Base-by-base conservation (phyloP, 139 green algal species). In the Picochlorum costavermella region DNA sequence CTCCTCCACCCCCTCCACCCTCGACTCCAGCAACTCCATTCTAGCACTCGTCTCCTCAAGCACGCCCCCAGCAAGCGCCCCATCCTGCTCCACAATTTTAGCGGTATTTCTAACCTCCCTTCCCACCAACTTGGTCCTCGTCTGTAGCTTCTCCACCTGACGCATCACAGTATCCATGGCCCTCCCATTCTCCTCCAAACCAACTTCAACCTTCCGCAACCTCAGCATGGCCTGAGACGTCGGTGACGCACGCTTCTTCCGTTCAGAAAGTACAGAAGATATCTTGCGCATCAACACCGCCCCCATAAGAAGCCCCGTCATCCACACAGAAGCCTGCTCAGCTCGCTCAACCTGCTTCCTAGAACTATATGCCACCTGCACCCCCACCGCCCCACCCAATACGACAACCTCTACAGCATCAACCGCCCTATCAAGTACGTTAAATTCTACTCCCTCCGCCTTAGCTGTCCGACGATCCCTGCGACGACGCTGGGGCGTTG, bases 91-190 rank as follows among this genome's bases (percentile, higher is more conserved):
- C 20, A 67, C 74, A 56, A 77, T 58, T 28, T 72, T 48, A 13
- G 81, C 10, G 1, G 45, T 45, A 28, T 64, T 45, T 56, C 61
- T 57, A 4, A 77, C 12, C 48, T 82, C 75, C n/a, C 57, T 64
- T 2, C 59, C 46, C 43, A 63, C 20, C 16, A 81, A 31, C 6
- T 60, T 40, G 3, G 31, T 61, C 10, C 75, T 63, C 13, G 64
- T 30, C 13, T 65, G 45, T 33, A 80, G 46, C 56, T 82, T 81
- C 6, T 68, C 64, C 44, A 82, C 29, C 60, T 81, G 75, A 14
- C 67, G 61, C 4, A 50, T 29, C 5, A 61, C 14, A 9, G 45
- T 37, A 13, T 45, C 25, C 43, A 81, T 49, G 11, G 28, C 16
- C 26, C 50, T 40, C 9, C 62, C 48, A 43, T 82, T 73, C 49